phyloP scores from a whole-genome alignment of 1,139 yeast species.

The Hemisphaericaspora lyxosophila region DNA sequence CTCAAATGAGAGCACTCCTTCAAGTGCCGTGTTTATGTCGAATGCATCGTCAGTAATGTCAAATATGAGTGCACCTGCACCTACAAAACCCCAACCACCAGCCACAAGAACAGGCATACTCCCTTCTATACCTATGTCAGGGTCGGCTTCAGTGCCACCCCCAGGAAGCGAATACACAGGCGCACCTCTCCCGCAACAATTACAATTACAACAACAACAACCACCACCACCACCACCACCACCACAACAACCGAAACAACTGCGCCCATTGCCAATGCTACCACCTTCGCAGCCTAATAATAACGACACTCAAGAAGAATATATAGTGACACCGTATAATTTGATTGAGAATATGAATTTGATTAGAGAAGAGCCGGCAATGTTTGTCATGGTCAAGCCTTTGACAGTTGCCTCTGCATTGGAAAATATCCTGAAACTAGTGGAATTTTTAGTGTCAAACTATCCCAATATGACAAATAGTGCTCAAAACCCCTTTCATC shows the following conservation, averaged over 20 bases:
- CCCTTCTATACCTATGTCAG: not conserved
- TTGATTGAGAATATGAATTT: slow-evolving; percentile 23
- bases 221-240: not conserved
- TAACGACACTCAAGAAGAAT: slow-evolving; percentile 10
- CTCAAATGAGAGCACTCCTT: slow-evolving; percentile 2
- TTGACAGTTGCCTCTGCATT: slow-evolving; percentile 32
- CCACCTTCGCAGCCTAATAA: slow-evolving; percentile 12
- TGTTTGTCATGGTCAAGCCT: slow-evolving; percentile 24
- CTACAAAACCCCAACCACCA: not conserved
- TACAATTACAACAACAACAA: not conserved
- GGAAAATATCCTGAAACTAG: slow-evolving; percentile 23
- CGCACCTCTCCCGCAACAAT: slow-evolving; percentile 1
- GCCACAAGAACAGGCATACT: not conserved
- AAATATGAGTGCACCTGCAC: not conserved
- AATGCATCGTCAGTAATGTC: not conserved
- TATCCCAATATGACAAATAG: slow-evolving; percentile 16
- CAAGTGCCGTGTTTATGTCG: slow-evolving; percentile 2
- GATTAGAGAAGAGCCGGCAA: slow-evolving; percentile 23
- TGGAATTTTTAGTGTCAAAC: slow-evolving; percentile 25
- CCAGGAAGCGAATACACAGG: not conserved
- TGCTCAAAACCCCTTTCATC: slow-evolving; percentile 11
- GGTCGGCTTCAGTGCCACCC: not conserved
- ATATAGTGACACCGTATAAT: slow-evolving; percentile 19
- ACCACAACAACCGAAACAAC: not conserved
- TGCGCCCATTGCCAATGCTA: slow-evolving; percentile 18